A percentile compares a stretch with the other conserved stretches of the same genome.
Conservation (phyloP, 2,329 filamentous ascomycete genomes). For the Tolypocladium ophioglossoides region DNA sequence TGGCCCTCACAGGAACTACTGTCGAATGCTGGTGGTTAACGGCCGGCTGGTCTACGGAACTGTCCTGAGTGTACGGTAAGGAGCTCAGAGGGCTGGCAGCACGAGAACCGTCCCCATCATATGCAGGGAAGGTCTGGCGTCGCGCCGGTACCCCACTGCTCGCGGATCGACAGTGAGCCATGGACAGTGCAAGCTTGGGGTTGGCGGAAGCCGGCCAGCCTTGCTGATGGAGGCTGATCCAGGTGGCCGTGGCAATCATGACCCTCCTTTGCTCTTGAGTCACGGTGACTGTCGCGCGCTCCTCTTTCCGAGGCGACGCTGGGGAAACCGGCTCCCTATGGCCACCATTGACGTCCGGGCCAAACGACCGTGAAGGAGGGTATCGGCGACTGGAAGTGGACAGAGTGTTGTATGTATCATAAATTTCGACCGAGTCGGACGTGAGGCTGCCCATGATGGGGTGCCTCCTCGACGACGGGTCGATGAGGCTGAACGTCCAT, state of each 20-base stretch:
- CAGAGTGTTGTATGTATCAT: slow-evolving; percentile 54
- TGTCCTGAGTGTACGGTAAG: neutral
- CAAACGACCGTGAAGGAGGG: slow-evolving; percentile 30
- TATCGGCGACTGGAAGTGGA: slow-evolving; percentile 37
- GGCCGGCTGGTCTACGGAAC: neutral
- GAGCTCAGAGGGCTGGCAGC: slow-evolving; percentile 1
- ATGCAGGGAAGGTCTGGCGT: slow-evolving; percentile 7
- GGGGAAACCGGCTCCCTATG: slow-evolving; percentile 10
- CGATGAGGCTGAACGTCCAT: slow-evolving; percentile 70
- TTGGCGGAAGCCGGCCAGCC: slow-evolving; percentile 23
- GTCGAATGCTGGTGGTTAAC: neutral
- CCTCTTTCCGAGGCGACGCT: slow-evolving; percentile 11
- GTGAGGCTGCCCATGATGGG: slow-evolving; percentile 64
- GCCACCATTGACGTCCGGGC: slow-evolving; percentile 11
- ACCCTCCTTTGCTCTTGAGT: slow-evolving; percentile 22
- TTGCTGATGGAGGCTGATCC: slow-evolving; percentile 24
- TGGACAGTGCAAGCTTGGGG: slow-evolving; percentile 15
- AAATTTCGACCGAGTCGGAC: slow-evolving; percentile 53
- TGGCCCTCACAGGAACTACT: slow-evolving; percentile 7
- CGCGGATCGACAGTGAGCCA: slow-evolving; percentile 12
- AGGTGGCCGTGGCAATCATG: slow-evolving; percentile 27
- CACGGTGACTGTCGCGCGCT: slow-evolving; percentile 18
- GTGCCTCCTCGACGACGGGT: slow-evolving; percentile 57
- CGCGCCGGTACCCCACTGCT: slow-evolving; percentile 3
- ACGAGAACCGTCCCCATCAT: slow-evolving; percentile 2